Evolutionary conservation across 164 flowering plant species (phyloP).

Genomic region (Magnolia sinica): DNA sequence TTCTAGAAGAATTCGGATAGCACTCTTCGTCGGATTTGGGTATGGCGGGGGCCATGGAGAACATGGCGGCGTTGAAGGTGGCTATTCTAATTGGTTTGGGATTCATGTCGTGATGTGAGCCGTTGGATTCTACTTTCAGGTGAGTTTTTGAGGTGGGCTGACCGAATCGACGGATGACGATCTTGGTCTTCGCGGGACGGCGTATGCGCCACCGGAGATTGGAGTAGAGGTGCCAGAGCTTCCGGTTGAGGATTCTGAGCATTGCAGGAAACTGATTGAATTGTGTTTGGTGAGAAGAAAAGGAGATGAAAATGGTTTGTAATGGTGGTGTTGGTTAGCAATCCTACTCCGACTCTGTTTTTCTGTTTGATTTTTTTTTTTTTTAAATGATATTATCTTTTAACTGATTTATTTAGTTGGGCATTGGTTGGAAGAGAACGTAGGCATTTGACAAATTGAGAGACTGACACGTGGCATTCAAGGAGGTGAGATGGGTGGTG

Average conservation of each 20-base stretch:
- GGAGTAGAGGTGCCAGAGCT: conserved; percentile 45
- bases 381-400: too few species aligned
- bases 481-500: not conserved
- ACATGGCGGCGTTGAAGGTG: conserved; percentile 86
- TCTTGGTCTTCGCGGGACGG: conserved; percentile 46
- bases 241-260: conserved; percentile 35
- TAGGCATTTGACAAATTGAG: not conserved
- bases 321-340: not conserved
- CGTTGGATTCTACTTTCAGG: conserved; percentile 16
- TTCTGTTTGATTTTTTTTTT: too few species aligned
- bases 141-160: conserved; percentile 27
- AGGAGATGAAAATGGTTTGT: not conserved
- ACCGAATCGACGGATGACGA: conserved; percentile 53
- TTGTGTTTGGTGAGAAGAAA: conserved; percentile 1
- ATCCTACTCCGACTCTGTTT: not conserved
- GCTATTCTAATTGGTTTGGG: conserved; percentile 57
- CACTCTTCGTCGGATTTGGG: conserved; percentile 31
- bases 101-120: conserved; percentile 12
- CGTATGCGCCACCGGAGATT: conserved; percentile 42
- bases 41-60: conserved; percentile 80
- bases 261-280: conserved; percentile 19
- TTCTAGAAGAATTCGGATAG: conserved; percentile 12
- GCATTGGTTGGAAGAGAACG: not conserved
- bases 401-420: not conserved
- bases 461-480: not conserved